Percentiles rank a stretch among this genome's conserved stretches.
phyloP scores from a whole-genome alignment of 2,329 filamentous ascomycete species.

The Lojkania enalia region DNA sequence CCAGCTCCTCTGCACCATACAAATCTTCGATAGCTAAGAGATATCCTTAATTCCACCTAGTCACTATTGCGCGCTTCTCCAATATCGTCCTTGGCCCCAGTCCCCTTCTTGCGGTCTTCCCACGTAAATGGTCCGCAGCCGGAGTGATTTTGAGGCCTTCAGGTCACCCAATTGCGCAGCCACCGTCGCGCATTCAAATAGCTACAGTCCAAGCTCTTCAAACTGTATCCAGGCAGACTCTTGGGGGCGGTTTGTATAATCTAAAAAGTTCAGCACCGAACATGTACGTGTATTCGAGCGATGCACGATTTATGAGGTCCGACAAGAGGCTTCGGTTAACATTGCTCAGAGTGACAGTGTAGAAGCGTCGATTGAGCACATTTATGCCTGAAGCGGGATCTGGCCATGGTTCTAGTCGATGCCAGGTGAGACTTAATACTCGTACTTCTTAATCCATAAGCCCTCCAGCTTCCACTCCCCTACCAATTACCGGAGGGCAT shows the following conservation, averaged over 20 bases:
- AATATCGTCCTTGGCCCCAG: constrained; percentile 56
- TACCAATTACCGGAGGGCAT: constrained; percentile 64
- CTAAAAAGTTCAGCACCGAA: constrained; percentile 71
- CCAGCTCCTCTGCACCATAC: constrained; percentile 48
- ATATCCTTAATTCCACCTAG: constrained; percentile 64
- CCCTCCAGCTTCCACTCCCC: constrained; percentile 58
- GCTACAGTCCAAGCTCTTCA: constrained; percentile 58
- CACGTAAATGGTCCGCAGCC: constrained; percentile 73
- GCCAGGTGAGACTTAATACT: constrained; percentile 66
- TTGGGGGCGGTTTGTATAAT: constrained; percentile 73
- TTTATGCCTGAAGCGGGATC: constrained; percentile 64
- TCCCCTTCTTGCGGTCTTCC: constrained; percentile 69
- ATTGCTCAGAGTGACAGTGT: constrained; percentile 72
- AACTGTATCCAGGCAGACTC: constrained; percentile 70
- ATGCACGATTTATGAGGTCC: constrained; percentile 64
- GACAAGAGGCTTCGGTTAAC: constrained; percentile 69
- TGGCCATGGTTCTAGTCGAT: constrained; percentile 69
- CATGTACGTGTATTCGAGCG: constrained; percentile 64
- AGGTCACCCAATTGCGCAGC: constrained; percentile 75
- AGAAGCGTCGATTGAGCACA: constrained; percentile 56
- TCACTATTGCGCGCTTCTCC: constrained; percentile 57
- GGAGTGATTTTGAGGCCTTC: constrained; percentile 64
- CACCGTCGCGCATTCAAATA: constrained; percentile 72
- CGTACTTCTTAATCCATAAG: constrained; percentile 57
- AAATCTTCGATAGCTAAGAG: constrained; percentile 54